Conservation (phyloP, 306 rosid species). For the Citrullus amarus region DNA sequence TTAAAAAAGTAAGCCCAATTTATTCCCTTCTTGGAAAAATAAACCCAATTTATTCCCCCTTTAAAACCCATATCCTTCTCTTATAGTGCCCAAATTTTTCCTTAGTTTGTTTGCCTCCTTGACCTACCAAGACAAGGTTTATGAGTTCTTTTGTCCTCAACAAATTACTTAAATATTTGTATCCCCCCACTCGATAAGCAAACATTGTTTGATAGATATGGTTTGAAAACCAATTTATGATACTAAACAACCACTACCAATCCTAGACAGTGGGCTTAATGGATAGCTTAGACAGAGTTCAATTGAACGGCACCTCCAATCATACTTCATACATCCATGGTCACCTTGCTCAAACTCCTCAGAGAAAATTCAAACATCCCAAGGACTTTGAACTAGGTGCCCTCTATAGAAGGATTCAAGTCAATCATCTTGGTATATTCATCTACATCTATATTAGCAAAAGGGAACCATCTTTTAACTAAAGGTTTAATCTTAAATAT, state of each 20-base stretch:
- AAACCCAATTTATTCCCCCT: neutral
- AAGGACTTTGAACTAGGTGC: neutral
- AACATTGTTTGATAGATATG: neutral
- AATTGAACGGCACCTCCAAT: neutral
- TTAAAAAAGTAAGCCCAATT: neutral
- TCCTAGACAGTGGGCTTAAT: neutral
- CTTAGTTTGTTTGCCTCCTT: neutral
- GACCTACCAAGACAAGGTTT: neutral
- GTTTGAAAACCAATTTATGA: neutral
- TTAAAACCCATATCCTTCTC: neutral
- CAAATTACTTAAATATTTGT: neutral
- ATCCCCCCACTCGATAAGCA: neutral
- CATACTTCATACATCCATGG: neutral
- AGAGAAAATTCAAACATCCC: neutral
- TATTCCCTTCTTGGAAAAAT: neutral
- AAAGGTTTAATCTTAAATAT: neutral
- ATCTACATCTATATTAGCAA: neutral
- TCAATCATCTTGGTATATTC: neutral
- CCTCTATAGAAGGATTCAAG: neutral
- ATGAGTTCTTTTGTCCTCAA: neutral
- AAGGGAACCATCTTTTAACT: neutral
- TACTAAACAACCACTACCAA: neutral
- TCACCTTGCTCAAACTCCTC: neutral
- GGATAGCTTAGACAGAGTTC: neutral
- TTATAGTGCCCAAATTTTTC: neutral